phyloP scores from a whole-genome alignment of 306 rosid species.

The Fagus sylvatica region DNA sequence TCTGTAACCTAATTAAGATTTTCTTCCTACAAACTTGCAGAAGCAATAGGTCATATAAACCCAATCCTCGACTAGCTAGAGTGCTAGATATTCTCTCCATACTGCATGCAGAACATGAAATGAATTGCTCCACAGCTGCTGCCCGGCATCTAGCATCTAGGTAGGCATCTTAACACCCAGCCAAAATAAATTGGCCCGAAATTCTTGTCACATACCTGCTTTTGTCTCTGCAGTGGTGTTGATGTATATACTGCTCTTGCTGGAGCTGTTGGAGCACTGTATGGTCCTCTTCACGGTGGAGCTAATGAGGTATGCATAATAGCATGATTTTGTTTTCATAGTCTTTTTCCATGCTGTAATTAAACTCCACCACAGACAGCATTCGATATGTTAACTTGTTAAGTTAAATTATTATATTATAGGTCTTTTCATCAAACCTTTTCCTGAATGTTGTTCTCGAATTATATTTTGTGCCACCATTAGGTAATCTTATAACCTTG shows the following conservation, averaged over 20 bases:
- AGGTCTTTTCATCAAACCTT: neutral
- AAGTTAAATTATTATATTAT: neutral
- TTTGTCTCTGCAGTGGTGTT: constrained; percentile 62
- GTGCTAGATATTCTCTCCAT: constrained; percentile 81
- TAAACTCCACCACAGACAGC: neutral
- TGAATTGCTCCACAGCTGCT: constrained; percentile 92
- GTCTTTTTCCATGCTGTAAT: neutral
- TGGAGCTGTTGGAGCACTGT: constrained; percentile 86
- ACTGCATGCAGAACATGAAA: constrained; percentile 92
- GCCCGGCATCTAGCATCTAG: constrained; percentile 92
- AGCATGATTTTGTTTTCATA: neutral
- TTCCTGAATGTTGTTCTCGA: neutral
- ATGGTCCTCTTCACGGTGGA: constrained; percentile 94
- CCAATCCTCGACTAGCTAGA: constrained; percentile 79
- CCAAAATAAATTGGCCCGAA: constrained; percentile 12
- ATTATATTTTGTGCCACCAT: neutral
- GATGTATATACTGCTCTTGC: constrained; percentile 89
- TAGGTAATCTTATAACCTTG: constrained; percentile 12
- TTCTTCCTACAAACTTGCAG: constrained; percentile 40
- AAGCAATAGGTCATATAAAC: constrained; percentile 76
- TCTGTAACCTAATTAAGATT: neutral
- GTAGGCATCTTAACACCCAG: constrained; percentile 33
- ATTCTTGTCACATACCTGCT: constrained; percentile 10
- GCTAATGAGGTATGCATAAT: constrained; percentile 72
- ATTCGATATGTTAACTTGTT: neutral